Conservation (phyloP, 2,329 filamentous ascomycete genomes). For the Xylariomycetidae sp. region DNA sequence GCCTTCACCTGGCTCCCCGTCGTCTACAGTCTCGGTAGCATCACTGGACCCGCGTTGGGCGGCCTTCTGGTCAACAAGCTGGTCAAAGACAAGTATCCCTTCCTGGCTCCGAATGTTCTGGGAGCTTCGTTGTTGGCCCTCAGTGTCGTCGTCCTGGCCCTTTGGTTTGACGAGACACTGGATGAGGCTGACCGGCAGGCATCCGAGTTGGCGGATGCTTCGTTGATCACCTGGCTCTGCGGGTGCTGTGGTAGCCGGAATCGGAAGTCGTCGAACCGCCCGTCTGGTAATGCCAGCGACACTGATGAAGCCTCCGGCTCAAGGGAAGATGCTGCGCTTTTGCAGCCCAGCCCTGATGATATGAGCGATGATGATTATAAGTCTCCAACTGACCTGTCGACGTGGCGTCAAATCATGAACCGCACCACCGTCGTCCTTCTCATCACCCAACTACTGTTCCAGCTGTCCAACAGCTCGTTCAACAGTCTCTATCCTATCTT, state of each 20-base stretch:
- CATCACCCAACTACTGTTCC: constrained; percentile 84
- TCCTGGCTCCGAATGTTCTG: constrained; percentile 76
- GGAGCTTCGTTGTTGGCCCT: constrained; percentile 65
- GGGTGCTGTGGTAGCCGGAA: constrained; percentile 12
- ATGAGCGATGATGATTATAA: constrained; percentile 36
- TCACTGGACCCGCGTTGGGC: constrained; percentile 87
- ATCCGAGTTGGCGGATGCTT: constrained; percentile 24
- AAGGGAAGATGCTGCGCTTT: constrained; percentile 17
- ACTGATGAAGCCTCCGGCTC: constrained; percentile 18
- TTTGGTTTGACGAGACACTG: constrained; percentile 83
- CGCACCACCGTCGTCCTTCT: constrained; percentile 78
- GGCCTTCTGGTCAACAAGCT: constrained; percentile 68
- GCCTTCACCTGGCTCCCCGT: constrained; percentile 94
- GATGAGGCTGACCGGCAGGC: constrained; percentile 46
- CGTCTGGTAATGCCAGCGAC: constrained; percentile 9
- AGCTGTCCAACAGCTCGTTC: constrained; percentile 89
- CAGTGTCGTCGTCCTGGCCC: constrained; percentile 65
- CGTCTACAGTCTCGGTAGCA: constrained; percentile 90
- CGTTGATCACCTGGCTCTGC: constrained; percentile 27
- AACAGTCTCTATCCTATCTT: constrained; percentile 96
- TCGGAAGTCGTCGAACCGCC: constrained; percentile 14
- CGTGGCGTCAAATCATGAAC: constrained; percentile 60
- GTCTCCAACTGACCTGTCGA: constrained; percentile 39
- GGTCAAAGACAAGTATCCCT: constrained; percentile 63
- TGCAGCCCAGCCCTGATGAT: constrained; percentile 27